phyloP scores from a whole-genome alignment of 495 filamentous ascomycete genomes.

The Aspergillus cristatus region DNA sequence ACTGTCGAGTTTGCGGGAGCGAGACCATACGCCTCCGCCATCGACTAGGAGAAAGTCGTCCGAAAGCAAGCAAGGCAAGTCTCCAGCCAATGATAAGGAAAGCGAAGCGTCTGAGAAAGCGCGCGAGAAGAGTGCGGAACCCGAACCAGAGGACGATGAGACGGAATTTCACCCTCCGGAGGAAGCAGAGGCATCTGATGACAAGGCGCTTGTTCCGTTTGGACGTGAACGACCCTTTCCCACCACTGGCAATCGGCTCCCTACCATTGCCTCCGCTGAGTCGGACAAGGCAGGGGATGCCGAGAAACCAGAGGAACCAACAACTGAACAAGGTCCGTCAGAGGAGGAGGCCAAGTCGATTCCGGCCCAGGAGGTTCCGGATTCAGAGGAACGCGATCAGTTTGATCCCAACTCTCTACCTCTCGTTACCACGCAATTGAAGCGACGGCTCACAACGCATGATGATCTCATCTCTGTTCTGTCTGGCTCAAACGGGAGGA shows the following conservation, averaged over 20 bases:
- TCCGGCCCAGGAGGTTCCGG: not conserved
- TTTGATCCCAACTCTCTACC: constrained; percentile 36
- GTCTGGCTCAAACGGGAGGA: constrained; percentile 60
- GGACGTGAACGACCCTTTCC: constrained; percentile 47
- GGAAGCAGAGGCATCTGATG: constrained; percentile 29
- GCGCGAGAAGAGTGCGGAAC: constrained; percentile 11
- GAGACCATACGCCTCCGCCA: constrained; percentile 5
- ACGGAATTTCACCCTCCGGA: constrained; percentile 23
- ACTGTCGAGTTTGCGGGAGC: constrained; percentile 4
- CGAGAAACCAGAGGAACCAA: constrained; percentile 1
- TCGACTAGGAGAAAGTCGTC: constrained; percentile 6
- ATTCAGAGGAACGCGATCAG: constrained; percentile 26
- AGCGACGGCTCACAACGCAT: constrained; percentile 78
- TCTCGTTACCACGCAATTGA: constrained; percentile 41
- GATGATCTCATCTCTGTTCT: constrained; percentile 89
- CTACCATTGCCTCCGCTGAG: constrained; percentile 63
- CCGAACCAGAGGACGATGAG: constrained; percentile 9
- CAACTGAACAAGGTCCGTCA: constrained; percentile 2
- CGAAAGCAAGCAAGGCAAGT: constrained; percentile 6
- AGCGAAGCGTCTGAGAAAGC: constrained; percentile 11
- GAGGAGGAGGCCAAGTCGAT: constrained; percentile 8
- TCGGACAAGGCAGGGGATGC: constrained; percentile 44
- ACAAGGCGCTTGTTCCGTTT: constrained; percentile 29
- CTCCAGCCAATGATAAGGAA: constrained; percentile 9
- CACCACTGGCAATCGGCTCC: constrained; percentile 59